A percentile compares a stretch with the other conserved stretches of the same genome.
phyloP scores from a whole-genome alignment of 306 rosid species.

The Corylus americana region DNA sequence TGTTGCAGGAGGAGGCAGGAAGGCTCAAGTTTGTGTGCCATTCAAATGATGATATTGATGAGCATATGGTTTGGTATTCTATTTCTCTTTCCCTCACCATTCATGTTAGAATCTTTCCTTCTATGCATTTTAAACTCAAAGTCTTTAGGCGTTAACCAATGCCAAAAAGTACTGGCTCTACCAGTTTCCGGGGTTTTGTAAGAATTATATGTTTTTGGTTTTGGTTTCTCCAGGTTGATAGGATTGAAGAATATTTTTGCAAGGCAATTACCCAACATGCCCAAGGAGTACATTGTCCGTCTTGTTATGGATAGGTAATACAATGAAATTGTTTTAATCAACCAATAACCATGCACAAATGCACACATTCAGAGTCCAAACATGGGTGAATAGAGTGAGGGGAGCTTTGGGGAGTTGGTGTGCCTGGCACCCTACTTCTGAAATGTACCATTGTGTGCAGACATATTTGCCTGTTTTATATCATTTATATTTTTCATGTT shows the following conservation, averaged over 20 bases:
- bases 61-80: slow-evolving; percentile 92
- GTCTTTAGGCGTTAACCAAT: slow-evolving; percentile 6
- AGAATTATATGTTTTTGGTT: slow-evolving; percentile 15
- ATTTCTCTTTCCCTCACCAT: slow-evolving; percentile 18
- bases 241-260: slow-evolving; percentile 98
- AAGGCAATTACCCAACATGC: slow-evolving; percentile 95
- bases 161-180: too few species aligned
- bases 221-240: slow-evolving; percentile 63
- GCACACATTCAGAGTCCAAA: too few species aligned
- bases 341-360: too few species aligned
- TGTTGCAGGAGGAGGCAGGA: slow-evolving; percentile 83
- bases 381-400: too few species aligned
- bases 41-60: slow-evolving; percentile 80
- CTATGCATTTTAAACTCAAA: background rate
- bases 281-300: slow-evolving; percentile 98
- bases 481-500: background rate
- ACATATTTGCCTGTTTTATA: background rate
- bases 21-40: slow-evolving; percentile 75
- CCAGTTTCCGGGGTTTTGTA: too few species aligned
- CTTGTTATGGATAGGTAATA: slow-evolving; percentile 97
- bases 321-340: slow-evolving; percentile 3
- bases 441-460: background rate
- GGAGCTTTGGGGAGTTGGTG: background rate
- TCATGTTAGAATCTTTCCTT: slow-evolving; percentile 2
- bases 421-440: background rate